A percentile compares a stretch with the other conserved stretches of the same genome.
These are phyloP conservation scores for Eimeria sp. DNA, from an alignment of 169 alveolate species.

Conservation along the genomic window DNA sequence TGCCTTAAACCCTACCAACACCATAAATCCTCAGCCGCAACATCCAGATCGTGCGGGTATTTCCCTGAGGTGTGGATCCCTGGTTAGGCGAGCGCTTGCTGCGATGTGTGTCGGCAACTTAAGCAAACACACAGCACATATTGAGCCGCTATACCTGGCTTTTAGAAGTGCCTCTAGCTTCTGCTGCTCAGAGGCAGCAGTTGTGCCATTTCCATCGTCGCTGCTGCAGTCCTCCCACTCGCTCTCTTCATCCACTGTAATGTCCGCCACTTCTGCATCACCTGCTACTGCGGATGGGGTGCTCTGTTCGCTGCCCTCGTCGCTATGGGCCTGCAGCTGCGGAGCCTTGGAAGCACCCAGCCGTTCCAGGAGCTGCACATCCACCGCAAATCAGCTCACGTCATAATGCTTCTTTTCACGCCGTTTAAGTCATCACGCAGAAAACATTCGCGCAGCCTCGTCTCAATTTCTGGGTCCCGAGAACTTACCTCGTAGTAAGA, in stretches of 20 bases:
- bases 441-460: neutral
- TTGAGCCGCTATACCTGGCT: neutral
- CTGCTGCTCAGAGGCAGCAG: conserved; percentile 43
- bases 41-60: neutral
- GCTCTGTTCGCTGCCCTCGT: neutral
- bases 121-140: neutral
- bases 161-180: conserved; percentile 32
- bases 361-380: conserved; percentile 50
- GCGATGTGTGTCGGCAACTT: neutral
- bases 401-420: neutral
- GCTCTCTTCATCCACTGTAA: conserved; percentile 28
- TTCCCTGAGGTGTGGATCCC: neutral
- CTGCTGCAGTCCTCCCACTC: conserved; percentile 76
- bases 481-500: conserved; percentile 37
- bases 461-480: neutral
- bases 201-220: conserved; percentile 17
- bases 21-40: neutral
- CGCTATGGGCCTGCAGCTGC: conserved; percentile 12
- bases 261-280: neutral
- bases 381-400: neutral
- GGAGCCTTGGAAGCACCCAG: neutral
- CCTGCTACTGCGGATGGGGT: neutral
- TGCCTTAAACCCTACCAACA: neutral
- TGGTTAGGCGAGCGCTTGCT: neutral
- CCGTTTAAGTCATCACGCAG: neutral